Conservation (phyloP, 257 asterid species). For the Thymus mandschuricus region DNA sequence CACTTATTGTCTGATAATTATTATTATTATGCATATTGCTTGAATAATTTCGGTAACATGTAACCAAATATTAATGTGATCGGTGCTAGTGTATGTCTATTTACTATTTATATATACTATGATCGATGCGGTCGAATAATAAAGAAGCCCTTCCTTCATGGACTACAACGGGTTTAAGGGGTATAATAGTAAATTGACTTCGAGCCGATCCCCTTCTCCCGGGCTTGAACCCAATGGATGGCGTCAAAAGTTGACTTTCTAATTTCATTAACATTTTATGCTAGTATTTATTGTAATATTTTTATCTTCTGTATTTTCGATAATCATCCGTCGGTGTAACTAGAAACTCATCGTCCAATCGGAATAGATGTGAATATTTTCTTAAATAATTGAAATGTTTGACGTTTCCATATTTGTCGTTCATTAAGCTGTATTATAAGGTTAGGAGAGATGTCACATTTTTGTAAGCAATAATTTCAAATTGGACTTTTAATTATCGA, state of each 20-base stretch:
- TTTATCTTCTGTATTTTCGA: no score
- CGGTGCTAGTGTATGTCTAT: not conserved
- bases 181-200: not conserved
- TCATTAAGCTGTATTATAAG: not conserved
- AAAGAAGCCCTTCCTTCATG: not conserved
- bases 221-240: not conserved
- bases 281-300: not conserved
- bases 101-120: not conserved
- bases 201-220: not conserved
- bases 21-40: not conserved
- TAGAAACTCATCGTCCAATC: no score
- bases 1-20: not conserved
- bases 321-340: no score
- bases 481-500: not conserved
- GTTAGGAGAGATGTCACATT: constrained; percentile 30
- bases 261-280: not conserved
- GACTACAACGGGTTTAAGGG: not conserved
- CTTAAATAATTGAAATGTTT: not conserved
- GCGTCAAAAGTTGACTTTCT: not conserved
- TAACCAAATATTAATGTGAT: not conserved
- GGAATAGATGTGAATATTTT: no score
- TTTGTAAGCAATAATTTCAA: not conserved
- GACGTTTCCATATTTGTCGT: not conserved
- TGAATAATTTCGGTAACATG: not conserved
- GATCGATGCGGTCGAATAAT: not conserved